Evolutionary conservation across 345 rosid genomes (phyloP), one percentile per base, ranked within the genome.

Genomic region (Gossypium ekmanianum): DNA sequence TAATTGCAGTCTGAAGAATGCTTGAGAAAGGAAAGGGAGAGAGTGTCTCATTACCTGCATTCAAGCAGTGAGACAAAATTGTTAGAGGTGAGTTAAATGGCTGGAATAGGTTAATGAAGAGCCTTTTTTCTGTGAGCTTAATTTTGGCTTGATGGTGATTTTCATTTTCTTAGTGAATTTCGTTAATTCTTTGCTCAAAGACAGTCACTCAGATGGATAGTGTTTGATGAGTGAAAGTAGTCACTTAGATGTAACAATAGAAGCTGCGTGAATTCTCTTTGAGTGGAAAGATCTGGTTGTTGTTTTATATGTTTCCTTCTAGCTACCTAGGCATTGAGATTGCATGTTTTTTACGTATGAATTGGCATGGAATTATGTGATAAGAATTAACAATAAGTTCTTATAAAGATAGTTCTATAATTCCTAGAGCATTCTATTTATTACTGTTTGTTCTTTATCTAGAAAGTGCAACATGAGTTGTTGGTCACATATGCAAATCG

Each of bases 391-490:
- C 13, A 2, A 16, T 29, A 24, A 17, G 16, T 52, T 70, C 48
- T 47, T 4, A 34, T n/a, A 47, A 68, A 18, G 34, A 22, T 22
- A 9, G 41, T 74, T 61, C 45, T 58, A n/a, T 18, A 59, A 56
- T 66, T 61, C 9, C 12, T 27, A 18, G 66, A 51, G 39, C 43
- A 71, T 58, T 48, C 11, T 79, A 68, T 61, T 72, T 18, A 34
- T 16, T 45, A 20, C 22, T 61, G 51, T 69, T 76, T 45, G 68
- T 34, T 67, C 70, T 79, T 56, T 34, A 43, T 83, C 78, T 83
- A 96, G 98, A 93, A 87, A 89, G 99, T 92, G 71, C 98, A 91
- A 88, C 84, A 93, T 61, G 94, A 96, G 79, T 75, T 96, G 75
- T 68, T 96, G 85, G 93, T 89, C 16, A 82, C 83, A 10, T 80